Base-by-base conservation (phyloP, 2,329 filamentous ascomycete genomes). In the Piedraia hortae region DNA sequence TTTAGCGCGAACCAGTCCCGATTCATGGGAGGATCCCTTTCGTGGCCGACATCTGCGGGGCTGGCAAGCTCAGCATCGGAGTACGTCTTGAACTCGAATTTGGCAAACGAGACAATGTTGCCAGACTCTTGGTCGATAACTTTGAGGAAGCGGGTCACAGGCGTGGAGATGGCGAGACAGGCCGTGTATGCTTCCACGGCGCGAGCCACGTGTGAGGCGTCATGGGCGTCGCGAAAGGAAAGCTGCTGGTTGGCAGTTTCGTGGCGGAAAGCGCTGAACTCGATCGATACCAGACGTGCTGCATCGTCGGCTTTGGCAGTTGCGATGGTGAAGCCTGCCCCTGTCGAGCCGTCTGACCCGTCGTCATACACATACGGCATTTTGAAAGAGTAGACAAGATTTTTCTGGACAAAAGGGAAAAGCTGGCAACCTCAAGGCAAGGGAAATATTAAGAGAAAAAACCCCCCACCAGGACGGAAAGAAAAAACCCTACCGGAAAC, bases 261-360 rank as follows among this genome's bases (percentile, higher is more conserved):
- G 13, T 41, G 25, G 21, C 32, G 33, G 21, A 41, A 42, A 9
- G 38, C 38, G 21, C 46, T 41, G 28, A 53, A 53, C 28, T 52
- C 46, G 20, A 50, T 50, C 28, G 50, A 41, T 5, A 41, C 37
- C 9, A 42, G 32, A 14, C 31, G 30, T n/a, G 27, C 31, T 17
- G 36, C 31, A 27, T 41, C 38, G 9, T 32, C 27, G 14, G 27
- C 26, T 14, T 28, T 28, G 16, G 36, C 38, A 14, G 25, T 22
- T 6, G 27, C 23, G 15, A 38, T 24, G 7, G 24, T 19, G 28
- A 36, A 39, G 20, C 26, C 24, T 3, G 33, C 25, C 3, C 30
- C 30, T n/a, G 21, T 23, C 9, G 16, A 18, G 14, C 24, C 25
- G n/a, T 21, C 21, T 17, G 21, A 24, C n/a, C 21, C 18, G 5